phyloP scores from a whole-genome alignment of 345 rosid species.

The Euphorbia pulcherrima region DNA sequence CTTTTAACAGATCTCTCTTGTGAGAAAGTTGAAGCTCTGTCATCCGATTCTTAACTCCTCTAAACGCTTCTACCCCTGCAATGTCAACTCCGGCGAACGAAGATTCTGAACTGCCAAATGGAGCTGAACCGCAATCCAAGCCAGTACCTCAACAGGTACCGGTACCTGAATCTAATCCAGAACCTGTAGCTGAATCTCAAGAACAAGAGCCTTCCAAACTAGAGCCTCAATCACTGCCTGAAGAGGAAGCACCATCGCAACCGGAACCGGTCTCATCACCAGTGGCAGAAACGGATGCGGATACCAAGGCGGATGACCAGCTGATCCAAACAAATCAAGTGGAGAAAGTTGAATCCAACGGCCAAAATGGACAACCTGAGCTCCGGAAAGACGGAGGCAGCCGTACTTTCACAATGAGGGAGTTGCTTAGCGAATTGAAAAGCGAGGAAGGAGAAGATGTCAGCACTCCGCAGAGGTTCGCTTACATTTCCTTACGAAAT shows the following conservation, averaged over 20 bases:
- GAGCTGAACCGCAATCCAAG: conserved; percentile 17
- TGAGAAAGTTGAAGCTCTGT: neutral
- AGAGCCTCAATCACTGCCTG: conserved; percentile 14
- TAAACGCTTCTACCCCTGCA: no score
- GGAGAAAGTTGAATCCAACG: conserved; percentile 22
- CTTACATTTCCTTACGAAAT: neutral
- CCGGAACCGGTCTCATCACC: conserved; percentile 9
- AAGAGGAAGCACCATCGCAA: neutral
- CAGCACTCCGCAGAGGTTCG: conserved; percentile 70
- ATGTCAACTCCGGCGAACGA: conserved; percentile 42
- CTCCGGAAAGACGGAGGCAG: conserved; percentile 53
- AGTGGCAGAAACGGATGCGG: conserved; percentile 27
- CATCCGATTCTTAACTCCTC: neutral
- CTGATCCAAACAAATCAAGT: conserved; percentile 31
- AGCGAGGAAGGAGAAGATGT: conserved; percentile 57
- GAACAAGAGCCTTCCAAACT: conserved; percentile 9
- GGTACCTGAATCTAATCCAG: neutral
- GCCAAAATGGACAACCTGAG: conserved; percentile 26
- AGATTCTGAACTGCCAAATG: conserved; percentile 46
- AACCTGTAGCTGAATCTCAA: conserved; percentile 22
- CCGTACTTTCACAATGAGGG: conserved; percentile 85
- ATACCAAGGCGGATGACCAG: conserved; percentile 37
- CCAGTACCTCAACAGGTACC: conserved; percentile 9
- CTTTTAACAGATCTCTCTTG: conserved; percentile 11
- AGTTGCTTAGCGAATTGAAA: conserved; percentile 69